These are phyloP conservation scores for Epichloe uncinata DNA, from an alignment of 2,329 filamentous ascomycete species.

Conservation along the genomic window DNA sequence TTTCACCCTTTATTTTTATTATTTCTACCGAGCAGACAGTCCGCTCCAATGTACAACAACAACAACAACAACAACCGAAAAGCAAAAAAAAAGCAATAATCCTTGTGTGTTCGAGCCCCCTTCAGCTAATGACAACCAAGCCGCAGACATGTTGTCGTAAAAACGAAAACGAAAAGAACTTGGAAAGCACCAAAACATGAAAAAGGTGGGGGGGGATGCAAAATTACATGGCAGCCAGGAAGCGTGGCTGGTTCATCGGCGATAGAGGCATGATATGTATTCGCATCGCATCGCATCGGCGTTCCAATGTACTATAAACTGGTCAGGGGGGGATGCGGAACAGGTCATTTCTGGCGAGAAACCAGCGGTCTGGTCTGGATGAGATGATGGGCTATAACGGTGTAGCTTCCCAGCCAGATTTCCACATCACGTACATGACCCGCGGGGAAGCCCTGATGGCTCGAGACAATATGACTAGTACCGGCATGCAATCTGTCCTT, in stretches of 20 bases:
- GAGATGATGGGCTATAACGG: neutral
- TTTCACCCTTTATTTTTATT: neutral
- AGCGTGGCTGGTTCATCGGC: conserved; percentile 4
- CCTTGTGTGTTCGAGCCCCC: neutral
- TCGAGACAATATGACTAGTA: neutral
- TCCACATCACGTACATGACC: neutral
- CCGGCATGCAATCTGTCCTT: no score
- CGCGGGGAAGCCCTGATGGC: neutral
- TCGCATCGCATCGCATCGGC: conserved; percentile 18
- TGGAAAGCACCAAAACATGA: neutral
- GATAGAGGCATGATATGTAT: conserved; percentile 7
- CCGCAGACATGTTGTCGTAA: neutral
- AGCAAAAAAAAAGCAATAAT: neutral
- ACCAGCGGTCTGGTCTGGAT: neutral
- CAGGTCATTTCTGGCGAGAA: conserved; percentile 6
- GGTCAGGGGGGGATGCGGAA: conserved; percentile 5
- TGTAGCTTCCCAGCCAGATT: neutral
- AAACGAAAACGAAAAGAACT: neutral
- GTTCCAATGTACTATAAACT: conserved; percentile 21
- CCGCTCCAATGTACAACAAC: neutral
- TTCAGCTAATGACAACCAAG: neutral
- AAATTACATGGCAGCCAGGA: neutral
- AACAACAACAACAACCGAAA: neutral
- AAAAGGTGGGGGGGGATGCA: neutral
- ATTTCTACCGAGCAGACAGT: neutral